These are phyloP conservation scores for Nakazawaea ishiwadae DNA, from an alignment of 805 yeast species.

Conservation along the genomic window DNA sequence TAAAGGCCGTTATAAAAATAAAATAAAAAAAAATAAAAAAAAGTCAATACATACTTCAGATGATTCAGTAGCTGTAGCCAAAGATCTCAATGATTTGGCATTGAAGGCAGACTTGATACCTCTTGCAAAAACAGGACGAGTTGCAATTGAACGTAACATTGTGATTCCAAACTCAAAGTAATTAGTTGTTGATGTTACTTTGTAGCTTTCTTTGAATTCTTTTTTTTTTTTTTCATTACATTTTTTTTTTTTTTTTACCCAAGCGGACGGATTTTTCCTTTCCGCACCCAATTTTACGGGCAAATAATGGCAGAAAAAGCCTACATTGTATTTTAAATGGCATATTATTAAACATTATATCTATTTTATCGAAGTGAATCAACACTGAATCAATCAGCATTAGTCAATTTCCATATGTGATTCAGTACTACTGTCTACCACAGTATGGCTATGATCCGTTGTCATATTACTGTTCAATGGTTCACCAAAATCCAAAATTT, in stretches of 20 bases:
- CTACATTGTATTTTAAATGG: background rate
- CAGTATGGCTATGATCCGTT: background rate
- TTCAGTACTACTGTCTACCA: background rate
- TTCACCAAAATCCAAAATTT: constrained; percentile 73
- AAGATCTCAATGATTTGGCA: constrained; percentile 19
- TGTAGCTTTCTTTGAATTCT: background rate
- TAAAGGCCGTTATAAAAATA: background rate
- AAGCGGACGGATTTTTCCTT: constrained; percentile 11
- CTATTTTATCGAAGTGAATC: no score
- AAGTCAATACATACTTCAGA: constrained; percentile 19
- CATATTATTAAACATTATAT: no score
- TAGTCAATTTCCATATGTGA: no score
- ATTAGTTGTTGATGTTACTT: background rate
- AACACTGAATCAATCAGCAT: no score
- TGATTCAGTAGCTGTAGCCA: constrained; percentile 26
- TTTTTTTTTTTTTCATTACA: background rate
- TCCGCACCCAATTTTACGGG: constrained; percentile 6
- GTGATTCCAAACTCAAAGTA: constrained; percentile 8
- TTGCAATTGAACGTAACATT: constrained; percentile 20
- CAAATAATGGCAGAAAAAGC: background rate
- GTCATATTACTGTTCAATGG: constrained; percentile 11
- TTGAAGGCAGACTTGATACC: constrained; percentile 17
- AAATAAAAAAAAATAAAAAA: background rate
- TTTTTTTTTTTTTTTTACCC: background rate
- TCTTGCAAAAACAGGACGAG: constrained; percentile 15